phyloP scores from a whole-genome alignment of 179 eudicot species.

The Pouteria campechiana region DNA sequence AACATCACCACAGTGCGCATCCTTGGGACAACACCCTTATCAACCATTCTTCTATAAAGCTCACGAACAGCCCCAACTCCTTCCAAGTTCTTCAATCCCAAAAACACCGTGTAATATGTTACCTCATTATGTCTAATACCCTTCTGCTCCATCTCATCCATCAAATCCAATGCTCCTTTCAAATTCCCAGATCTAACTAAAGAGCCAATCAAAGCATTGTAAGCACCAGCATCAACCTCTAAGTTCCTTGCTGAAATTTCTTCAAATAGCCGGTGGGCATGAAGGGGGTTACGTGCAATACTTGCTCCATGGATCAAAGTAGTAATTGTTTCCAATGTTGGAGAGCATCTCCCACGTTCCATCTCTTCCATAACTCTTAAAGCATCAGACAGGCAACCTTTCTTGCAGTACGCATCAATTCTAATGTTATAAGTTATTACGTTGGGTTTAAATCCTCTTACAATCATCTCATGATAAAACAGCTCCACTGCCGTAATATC shows the following conservation, averaged over 20 bases:
- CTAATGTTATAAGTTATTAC: conserved; percentile 62
- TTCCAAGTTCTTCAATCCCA: conserved; percentile 43
- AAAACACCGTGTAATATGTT: conserved; percentile 64
- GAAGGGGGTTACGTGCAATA: conserved; percentile 38
- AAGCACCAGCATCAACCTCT: conserved; percentile 56
- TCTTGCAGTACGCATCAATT: conserved; percentile 81
- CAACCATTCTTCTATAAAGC: conserved; percentile 43
- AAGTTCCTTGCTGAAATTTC: conserved; percentile 42
- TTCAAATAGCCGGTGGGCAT: conserved; percentile 56
- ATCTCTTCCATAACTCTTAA: conserved; percentile 65
- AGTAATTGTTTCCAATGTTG: conserved; percentile 63
- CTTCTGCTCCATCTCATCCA: conserved; percentile 67
- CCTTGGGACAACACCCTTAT: conserved; percentile 48
- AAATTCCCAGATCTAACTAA: conserved; percentile 48
- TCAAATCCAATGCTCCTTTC: conserved; percentile 32
- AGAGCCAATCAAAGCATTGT: conserved; percentile 65
- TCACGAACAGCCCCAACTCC: conserved; percentile 36
- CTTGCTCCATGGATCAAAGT: conserved; percentile 93
- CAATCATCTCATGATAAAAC: conserved; percentile 80
- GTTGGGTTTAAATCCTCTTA: conserved; percentile 78
- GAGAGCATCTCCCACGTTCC: conserved; percentile 36
- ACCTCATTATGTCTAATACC: conserved; percentile 38
- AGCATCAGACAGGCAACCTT: conserved; percentile 50
- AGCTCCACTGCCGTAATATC: conserved; percentile 71
- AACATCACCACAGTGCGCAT: conserved; percentile 69